phyloP scores from a whole-genome alignment of 345 rosid genomes.

The Boechera divaricarpa region DNA sequence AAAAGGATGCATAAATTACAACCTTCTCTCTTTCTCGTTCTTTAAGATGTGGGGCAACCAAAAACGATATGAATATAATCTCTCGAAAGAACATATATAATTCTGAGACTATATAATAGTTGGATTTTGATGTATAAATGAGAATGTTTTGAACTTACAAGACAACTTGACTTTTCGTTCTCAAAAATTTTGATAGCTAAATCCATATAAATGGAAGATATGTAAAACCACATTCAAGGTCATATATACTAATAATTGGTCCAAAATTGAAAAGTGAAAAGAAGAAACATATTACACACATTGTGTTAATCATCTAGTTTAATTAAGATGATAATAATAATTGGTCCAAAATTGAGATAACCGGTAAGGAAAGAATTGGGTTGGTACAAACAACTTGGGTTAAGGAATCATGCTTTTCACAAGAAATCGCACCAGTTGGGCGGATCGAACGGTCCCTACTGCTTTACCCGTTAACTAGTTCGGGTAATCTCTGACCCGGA shows the following conservation, averaged over 20 bases:
- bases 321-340: neutral
- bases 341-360: neutral
- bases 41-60: neutral
- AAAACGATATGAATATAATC: neutral
- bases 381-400: slow-evolving; percentile 4
- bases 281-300: neutral
- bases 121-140: neutral
- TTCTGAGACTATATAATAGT: neutral
- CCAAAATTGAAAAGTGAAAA: neutral
- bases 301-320: neutral
- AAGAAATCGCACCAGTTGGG: slow-evolving; percentile 10
- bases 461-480: slow-evolving; percentile 2
- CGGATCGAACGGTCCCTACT: slow-evolving; percentile 21
- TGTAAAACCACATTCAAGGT: neutral
- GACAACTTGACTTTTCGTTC: neutral
- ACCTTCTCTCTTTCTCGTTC: neutral
- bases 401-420: slow-evolving; percentile 13
- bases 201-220: neutral
- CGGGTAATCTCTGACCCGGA: slow-evolving; percentile 29
- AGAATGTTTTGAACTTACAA: neutral
- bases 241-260: neutral
- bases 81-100: neutral
- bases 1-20: neutral
- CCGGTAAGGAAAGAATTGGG: neutral
- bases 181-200: neutral